Base-by-base conservation (phyloP, 225 moss, liverwort and hornwort genomes). In the Lunularia cruciata region DNA sequence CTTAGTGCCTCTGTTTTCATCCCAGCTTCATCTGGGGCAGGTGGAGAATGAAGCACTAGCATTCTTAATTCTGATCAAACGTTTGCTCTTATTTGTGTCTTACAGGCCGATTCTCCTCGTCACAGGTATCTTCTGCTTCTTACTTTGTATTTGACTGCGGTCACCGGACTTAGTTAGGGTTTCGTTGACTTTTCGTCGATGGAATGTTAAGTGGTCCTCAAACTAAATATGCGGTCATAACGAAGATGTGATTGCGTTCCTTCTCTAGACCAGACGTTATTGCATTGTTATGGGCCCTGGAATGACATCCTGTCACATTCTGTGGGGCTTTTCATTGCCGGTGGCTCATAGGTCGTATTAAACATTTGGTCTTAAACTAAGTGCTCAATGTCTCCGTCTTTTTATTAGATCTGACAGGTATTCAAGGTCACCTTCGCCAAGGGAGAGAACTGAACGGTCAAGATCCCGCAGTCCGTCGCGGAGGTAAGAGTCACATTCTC, bases 361-460 rank as follows among this genome's bases (percentile, higher is more conserved):
- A 6, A 1, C 1, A 6, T 14, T 5, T 15, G 4, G 42, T 59
- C 3, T 25, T 46, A 10, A 6, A 47, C 10, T 40, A 27, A 20
- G 43, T 46, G 46, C 11, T 26, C 36, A 23, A 49, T 15, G 12
- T 14, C 10, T 40, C 1, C 5, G 3, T 57, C 9, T n/a, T 36
- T 20, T 5, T 70, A 1, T 31, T 65, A 83, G 82, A 65, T 75
- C 76, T 38, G 81, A 67, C 70, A 90, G 92, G 76, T 96, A 90
- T 60, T 96, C 95, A 0, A 87, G 92, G 70, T 96, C 95, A 47
- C 86, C 87, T 30, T 90, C 92, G 64, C 92, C 95, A 7, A 77
- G 86, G 64, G 86, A 87, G 26, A 83, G 83, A 65, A 68, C 69
- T 18, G 90, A 90, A 72, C 95, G 95, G 31, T 96, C 95, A 35